These are phyloP conservation scores for Coemansia sp. DNA, from an alignment of 192 early-diverging fungal genomes.

Conservation along the genomic window DNA sequence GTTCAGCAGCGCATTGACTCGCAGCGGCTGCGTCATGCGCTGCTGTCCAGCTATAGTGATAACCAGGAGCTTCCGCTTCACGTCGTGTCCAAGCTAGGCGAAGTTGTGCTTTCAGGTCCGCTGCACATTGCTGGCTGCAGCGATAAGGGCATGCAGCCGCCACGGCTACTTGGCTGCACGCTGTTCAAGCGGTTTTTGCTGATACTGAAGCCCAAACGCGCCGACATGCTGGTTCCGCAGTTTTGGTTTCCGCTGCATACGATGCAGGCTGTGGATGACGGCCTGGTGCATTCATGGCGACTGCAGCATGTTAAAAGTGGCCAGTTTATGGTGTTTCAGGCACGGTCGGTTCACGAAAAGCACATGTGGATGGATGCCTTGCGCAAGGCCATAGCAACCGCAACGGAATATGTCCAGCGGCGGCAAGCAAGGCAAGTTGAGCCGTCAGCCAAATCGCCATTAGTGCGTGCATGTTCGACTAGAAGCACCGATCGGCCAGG, in stretches of 20 bases:
- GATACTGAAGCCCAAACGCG: slow-evolving; percentile 56
- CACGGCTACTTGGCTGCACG: slow-evolving; percentile 55
- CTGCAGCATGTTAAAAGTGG: slow-evolving; percentile 41
- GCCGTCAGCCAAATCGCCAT: not conserved
- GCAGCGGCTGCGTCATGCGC: slow-evolving; percentile 19
- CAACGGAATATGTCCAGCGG: slow-evolving; percentile 5
- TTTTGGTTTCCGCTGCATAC: slow-evolving; percentile 68
- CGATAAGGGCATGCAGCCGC: slow-evolving; percentile 2
- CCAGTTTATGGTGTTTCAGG: slow-evolving; percentile 57
- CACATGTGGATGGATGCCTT: slow-evolving; percentile 56
- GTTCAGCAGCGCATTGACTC: slow-evolving; percentile 40
- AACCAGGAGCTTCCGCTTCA: slow-evolving; percentile 34
- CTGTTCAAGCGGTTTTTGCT: slow-evolving; percentile 62
- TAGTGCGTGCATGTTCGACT: no score
- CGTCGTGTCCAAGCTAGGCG: slow-evolving; percentile 38
- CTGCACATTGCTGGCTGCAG: slow-evolving; percentile 24
- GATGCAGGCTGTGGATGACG: slow-evolving; percentile 57
- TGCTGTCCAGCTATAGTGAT: slow-evolving; percentile 35
- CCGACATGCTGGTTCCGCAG: slow-evolving; percentile 54
- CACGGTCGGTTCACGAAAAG: slow-evolving; percentile 56
- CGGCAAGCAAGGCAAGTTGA: not conserved
- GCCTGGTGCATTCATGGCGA: slow-evolving; percentile 26
- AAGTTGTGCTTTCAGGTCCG: slow-evolving; percentile 39
- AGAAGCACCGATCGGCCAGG: not conserved
- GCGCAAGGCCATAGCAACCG: slow-evolving; percentile 41